A percentile compares a stretch with the other conserved stretches of the same genome.
These are phyloP conservation scores for Orbilia ellipsospora DNA, from an alignment of 2,329 filamentous ascomycete genomes.

Conservation along the genomic window DNA sequence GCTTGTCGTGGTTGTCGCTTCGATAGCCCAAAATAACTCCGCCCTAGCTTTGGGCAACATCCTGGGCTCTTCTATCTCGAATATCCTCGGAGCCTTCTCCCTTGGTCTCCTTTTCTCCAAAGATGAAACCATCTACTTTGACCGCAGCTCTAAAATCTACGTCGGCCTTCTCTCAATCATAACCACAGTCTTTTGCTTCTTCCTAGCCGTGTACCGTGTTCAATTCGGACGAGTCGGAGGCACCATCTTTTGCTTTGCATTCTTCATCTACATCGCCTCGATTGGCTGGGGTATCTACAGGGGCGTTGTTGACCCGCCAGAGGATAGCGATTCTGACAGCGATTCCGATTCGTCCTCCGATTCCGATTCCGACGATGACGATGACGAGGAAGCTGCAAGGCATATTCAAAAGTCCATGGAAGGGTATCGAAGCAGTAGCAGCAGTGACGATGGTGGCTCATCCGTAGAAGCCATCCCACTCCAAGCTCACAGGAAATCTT, in stretches of 20 bases:
- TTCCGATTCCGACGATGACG: constrained; percentile 53
- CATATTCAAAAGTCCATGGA: constrained; percentile 49
- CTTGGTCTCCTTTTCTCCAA: constrained; percentile 66
- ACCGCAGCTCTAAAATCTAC: constrained; percentile 67
- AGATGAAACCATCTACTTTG: constrained; percentile 62
- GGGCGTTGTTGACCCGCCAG: constrained; percentile 63
- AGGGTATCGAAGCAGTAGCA: constrained; percentile 46
- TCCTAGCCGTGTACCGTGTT: constrained; percentile 60
- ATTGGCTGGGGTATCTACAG: constrained; percentile 65
- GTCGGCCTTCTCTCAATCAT: constrained; percentile 63
- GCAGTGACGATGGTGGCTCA: constrained; percentile 48
- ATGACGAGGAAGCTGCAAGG: constrained; percentile 54
- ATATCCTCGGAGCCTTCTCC: constrained; percentile 69
- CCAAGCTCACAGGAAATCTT: constrained; percentile 41
- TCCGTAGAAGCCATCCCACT: constrained; percentile 49
- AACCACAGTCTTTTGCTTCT: constrained; percentile 63
- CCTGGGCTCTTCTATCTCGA: constrained; percentile 68
- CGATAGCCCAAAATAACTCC: constrained; percentile 64
- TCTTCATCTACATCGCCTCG: constrained; percentile 64
- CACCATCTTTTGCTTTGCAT: constrained; percentile 63
- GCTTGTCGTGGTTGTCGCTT: constrained; percentile 67
- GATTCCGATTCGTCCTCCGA: constrained; percentile 59
- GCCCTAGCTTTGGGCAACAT: constrained; percentile 69
- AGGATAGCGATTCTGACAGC: constrained; percentile 64
- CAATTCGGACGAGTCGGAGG: constrained; percentile 62